Conservation (phyloP, 73 alveolate genomes). For the Halteria grandinella region DNA sequence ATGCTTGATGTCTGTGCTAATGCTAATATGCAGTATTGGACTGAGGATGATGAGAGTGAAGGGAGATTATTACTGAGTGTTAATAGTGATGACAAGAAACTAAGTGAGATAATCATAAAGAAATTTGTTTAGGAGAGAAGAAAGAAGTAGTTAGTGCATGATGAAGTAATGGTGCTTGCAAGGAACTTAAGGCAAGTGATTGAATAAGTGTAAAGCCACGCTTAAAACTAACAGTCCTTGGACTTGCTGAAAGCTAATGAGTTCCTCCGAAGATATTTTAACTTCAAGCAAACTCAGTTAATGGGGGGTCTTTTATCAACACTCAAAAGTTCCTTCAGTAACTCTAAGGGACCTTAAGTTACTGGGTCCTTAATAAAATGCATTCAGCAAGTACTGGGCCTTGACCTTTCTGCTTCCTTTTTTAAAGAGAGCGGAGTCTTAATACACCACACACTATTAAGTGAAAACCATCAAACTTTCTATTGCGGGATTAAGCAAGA, state of each 20-base stretch:
- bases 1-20: slow-evolving; percentile 18
- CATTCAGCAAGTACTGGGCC: not conserved
- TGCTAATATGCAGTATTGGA: not conserved
- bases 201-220: not conserved
- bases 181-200: not conserved
- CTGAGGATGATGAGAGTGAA: no score
- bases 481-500: not conserved
- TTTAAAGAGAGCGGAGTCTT: slow-evolving; percentile 28
- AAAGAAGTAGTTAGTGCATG: slow-evolving; percentile 19
- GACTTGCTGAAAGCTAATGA: not conserved
- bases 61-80: slow-evolving; percentile 5
- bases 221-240: not conserved
- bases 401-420: slow-evolving; percentile 2
- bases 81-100: slow-evolving; percentile 33
- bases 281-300: slow-evolving; percentile 3
- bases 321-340: slow-evolving; percentile 23
- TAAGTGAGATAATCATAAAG: slow-evolving; percentile 35
- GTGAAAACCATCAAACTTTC: not conserved
- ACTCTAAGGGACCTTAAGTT: not conserved
- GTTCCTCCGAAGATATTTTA: not conserved
- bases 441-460: not conserved
- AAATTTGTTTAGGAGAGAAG: slow-evolving; percentile 16
- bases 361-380: not conserved
- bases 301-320: slow-evolving; percentile 23
- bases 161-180: slow-evolving; percentile 21